These are phyloP conservation scores for Falciphora oryzae DNA, from an alignment of 2,329 filamentous ascomycete genomes.

Conservation along the genomic window DNA sequence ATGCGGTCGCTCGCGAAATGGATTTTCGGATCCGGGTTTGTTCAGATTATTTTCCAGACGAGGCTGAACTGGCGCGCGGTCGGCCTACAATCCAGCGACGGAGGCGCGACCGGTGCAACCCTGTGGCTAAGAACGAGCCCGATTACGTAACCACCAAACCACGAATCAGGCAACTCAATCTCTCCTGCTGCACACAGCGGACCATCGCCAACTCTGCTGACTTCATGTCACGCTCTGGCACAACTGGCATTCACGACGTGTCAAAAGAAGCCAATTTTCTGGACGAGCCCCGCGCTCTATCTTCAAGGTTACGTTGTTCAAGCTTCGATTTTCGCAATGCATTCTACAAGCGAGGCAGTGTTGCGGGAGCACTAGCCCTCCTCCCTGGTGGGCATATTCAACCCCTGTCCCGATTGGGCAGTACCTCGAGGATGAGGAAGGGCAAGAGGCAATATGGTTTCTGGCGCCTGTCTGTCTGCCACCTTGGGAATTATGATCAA, in stretches of 20 bases:
- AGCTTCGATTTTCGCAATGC: neutral
- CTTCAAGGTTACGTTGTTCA: neutral
- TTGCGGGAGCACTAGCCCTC: neutral
- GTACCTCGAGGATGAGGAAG: neutral
- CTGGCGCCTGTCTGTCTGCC: no score
- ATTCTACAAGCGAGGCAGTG: neutral
- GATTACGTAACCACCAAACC: neutral
- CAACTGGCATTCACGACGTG: no score
- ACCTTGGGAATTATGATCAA: no score
- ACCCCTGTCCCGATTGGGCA: neutral
- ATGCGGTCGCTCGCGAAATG: neutral
- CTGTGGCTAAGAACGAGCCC: neutral
- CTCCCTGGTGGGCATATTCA: neutral
- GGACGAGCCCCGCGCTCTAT: no score
- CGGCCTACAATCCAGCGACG: neutral
- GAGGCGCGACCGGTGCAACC: neutral
- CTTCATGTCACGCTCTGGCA: no score
- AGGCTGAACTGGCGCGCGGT: neutral
- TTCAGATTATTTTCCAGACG: slow-evolving; percentile 1
- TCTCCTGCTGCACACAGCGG: no score
- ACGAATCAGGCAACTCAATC: neutral
- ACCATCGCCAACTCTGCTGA: no score
- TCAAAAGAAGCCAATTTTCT: no score
- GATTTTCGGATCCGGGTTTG: neutral
- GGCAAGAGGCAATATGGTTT: no score